Conservation (phyloP, 805 yeast genomes). For the Debaryomyces prosopidis region DNA sequence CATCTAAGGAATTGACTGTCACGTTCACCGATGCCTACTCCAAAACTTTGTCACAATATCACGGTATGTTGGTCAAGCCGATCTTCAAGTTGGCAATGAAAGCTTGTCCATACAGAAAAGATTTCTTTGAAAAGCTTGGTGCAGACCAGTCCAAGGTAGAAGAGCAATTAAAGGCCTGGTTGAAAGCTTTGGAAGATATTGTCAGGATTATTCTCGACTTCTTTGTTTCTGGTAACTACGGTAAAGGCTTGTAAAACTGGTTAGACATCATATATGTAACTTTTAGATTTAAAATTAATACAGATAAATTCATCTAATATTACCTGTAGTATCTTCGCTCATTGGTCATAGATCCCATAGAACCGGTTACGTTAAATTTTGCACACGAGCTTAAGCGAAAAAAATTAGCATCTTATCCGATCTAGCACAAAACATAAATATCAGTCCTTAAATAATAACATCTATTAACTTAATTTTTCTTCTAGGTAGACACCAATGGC, state of each 20-base stretch:
- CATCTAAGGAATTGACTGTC: constrained; percentile 63
- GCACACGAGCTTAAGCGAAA: no score
- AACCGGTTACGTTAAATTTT: no score
- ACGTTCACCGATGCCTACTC: constrained; percentile 84
- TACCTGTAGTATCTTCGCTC: no score
- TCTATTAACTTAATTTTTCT: no score
- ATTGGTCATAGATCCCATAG: no score
- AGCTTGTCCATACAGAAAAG: constrained; percentile 90
- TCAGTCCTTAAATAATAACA: no score
- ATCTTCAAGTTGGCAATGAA: constrained; percentile 92
- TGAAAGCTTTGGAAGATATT: constrained; percentile 70
- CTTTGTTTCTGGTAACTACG: constrained; percentile 78
- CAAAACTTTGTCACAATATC: constrained; percentile 79
- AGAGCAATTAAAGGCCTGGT: constrained; percentile 70
- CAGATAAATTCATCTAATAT: not conserved
- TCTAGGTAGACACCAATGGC: no score
- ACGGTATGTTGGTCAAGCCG: constrained; percentile 79
- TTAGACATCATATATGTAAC: not conserved
- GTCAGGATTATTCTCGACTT: constrained; percentile 74
- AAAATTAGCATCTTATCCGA: no score
- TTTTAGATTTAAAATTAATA: not conserved
- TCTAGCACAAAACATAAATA: no score
- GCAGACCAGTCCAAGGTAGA: constrained; percentile 67
- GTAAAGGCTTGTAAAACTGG: constrained; percentile 70
- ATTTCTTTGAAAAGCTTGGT: constrained; percentile 81